phyloP scores from a whole-genome alignment of 345 rosid genomes.

The Luvunga scandens region DNA sequence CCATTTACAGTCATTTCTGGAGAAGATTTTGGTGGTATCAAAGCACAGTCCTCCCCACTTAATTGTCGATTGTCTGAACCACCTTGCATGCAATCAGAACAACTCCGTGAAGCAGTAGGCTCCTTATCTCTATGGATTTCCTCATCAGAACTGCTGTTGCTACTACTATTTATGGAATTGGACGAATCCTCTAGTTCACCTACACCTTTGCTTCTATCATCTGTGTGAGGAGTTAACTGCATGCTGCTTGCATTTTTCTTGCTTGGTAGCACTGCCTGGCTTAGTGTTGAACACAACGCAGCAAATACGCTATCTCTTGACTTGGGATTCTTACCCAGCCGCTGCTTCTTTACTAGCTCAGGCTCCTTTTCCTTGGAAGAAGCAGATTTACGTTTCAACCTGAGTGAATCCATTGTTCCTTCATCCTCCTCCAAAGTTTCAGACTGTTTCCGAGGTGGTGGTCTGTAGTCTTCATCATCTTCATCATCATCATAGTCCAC shows the following conservation, averaged over 20 bases:
- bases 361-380: constrained; percentile 57
- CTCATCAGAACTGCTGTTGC: constrained; percentile 39
- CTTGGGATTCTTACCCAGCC: constrained; percentile 55
- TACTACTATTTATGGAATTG: constrained; percentile 33
- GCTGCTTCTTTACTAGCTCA: constrained; percentile 60
- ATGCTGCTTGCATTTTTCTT: constrained; percentile 45
- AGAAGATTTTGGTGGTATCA: constrained; percentile 70
- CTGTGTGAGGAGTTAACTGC: constrained; percentile 22
- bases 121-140: constrained; percentile 55
- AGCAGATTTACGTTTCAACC: constrained; percentile 68
- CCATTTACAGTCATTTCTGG: constrained; percentile 96
- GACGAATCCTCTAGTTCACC: constrained; percentile 37
- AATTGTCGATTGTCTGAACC: constrained; percentile 49
- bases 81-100: constrained; percentile 49
- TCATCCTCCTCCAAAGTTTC: constrained; percentile 65
- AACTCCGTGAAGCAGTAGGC: constrained; percentile 40
- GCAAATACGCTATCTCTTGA: constrained; percentile 67
- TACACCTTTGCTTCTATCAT: constrained; percentile 36
- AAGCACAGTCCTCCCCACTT: constrained; percentile 59
- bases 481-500: constrained; percentile 99
- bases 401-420: constrained; percentile 54
- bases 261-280: constrained; percentile 78
- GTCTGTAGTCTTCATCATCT: constrained; percentile 88
- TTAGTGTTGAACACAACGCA: constrained; percentile 74
- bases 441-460: constrained; percentile 78